These are phyloP conservation scores for Pseudogymnoascus sp. DNA, from an alignment of 2,329 filamentous ascomycete species.

Conservation along the genomic window DNA sequence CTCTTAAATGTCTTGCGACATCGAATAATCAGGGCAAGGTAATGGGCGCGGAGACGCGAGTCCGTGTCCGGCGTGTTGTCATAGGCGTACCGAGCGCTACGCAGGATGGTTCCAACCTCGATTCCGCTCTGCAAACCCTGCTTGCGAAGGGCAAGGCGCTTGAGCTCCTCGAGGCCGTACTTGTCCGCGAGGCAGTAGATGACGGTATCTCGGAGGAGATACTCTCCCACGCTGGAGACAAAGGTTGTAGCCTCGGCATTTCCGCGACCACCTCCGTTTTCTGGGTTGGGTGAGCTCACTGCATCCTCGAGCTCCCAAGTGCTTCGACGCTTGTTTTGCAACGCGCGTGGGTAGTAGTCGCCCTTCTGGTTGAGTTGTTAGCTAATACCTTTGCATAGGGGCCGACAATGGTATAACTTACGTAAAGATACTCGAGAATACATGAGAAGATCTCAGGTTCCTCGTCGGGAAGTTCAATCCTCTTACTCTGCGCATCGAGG, in stretches of 20 bases:
- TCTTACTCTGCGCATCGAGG: constrained; percentile 69
- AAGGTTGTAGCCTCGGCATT: constrained; percentile 70
- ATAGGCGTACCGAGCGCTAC: constrained; percentile 90
- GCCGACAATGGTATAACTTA: background rate
- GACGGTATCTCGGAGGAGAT: constrained; percentile 83
- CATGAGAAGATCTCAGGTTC: constrained; percentile 91
- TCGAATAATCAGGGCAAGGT: constrained; percentile 93
- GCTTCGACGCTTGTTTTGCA: constrained; percentile 78
- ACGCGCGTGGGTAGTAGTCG: constrained; percentile 84
- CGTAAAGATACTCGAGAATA: constrained; percentile 89
- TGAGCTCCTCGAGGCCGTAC: constrained; percentile 87
- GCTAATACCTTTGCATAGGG: background rate
- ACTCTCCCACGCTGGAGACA: constrained; percentile 63
- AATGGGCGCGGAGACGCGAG: constrained; percentile 88
- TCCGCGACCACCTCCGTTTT: constrained; percentile 42
- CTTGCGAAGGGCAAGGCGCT: constrained; percentile 84
- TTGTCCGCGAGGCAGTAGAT: constrained; percentile 89
- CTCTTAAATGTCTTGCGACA: constrained; percentile 96
- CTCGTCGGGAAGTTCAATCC: constrained; percentile 63
- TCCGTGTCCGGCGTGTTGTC: constrained; percentile 90
- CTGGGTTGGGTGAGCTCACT: constrained; percentile 46
- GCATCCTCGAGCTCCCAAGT: constrained; percentile 83
- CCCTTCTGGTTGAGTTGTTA: constrained; percentile 50
- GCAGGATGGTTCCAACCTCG: constrained; percentile 83
- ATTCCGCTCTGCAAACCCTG: constrained; percentile 90